A percentile compares a stretch with the other conserved stretches of the same genome.
These are phyloP conservation scores for Leucosporidium creatinivorum DNA, from an alignment of 768 basidiomycete genomes.

Conservation along the genomic window DNA sequence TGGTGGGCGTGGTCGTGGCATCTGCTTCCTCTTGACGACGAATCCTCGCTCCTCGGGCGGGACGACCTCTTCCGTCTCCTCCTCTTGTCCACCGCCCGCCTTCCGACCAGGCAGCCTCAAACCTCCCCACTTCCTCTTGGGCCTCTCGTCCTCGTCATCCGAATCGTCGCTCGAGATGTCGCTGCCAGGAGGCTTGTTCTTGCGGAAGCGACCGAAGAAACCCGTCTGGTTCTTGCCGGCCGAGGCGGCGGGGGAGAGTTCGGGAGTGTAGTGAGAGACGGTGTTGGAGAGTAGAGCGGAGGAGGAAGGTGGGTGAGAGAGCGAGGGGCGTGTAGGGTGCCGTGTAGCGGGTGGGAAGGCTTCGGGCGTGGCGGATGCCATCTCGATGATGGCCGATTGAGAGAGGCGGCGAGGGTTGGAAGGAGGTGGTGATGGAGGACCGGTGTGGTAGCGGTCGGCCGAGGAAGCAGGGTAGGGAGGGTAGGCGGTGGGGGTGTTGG, in stretches of 20 bases:
- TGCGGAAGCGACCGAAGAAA: slow-evolving; percentile 31
- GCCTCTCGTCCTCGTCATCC: slow-evolving; percentile 13
- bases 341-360: neutral
- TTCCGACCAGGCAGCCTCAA: neutral
- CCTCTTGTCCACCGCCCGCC: neutral
- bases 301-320: slow-evolving; percentile 10
- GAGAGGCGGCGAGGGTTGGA: slow-evolving; percentile 13
- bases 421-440: neutral
- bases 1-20: slow-evolving; percentile 9
- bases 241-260: neutral
- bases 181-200: neutral
- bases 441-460: slow-evolving; percentile 19
- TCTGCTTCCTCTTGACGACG: slow-evolving; percentile 24
- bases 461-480: slow-evolving; percentile 26
- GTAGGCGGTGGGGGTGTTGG: slow-evolving; percentile 14
- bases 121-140: neutral
- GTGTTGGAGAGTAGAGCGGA: slow-evolving; percentile 26
- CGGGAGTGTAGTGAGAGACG: slow-evolving; percentile 18
- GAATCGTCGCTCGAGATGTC: slow-evolving; percentile 4
- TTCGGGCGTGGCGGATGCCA: slow-evolving; percentile 1
- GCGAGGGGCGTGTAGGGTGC: slow-evolving; percentile 7
- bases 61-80: neutral
- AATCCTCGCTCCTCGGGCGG: slow-evolving; percentile 16
- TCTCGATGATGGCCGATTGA: slow-evolving; percentile 10
- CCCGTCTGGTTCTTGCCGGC: slow-evolving; percentile 2